These are phyloP conservation scores for Xylaria sp. DNA, from an alignment of 2,329 filamentous ascomycete species.

Conservation along the genomic window DNA sequence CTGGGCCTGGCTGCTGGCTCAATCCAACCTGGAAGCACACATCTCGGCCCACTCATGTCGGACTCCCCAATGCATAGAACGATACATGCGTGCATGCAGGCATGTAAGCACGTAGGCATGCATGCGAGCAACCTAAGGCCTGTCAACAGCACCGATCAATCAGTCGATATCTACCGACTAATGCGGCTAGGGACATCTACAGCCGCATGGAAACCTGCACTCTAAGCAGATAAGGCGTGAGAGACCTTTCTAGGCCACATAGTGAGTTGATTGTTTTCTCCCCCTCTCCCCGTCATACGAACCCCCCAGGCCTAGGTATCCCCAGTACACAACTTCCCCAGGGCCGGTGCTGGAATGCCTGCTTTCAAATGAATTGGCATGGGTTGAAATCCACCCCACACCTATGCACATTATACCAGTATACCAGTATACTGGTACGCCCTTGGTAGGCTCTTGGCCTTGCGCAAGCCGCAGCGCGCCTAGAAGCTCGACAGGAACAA, in stretches of 20 bases:
- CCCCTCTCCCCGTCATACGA: background rate
- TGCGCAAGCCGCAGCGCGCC: too few species aligned
- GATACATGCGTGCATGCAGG: background rate
- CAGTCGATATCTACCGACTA: background rate
- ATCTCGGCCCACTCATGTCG: background rate
- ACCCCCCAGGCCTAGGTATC: too few species aligned
- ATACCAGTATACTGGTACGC: too few species aligned
- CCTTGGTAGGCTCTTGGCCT: too few species aligned
- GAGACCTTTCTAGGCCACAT: background rate
- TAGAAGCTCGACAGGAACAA: too few species aligned
- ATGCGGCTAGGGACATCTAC: slow-evolving; percentile 2
- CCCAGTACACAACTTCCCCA: too few species aligned
- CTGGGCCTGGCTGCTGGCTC: background rate
- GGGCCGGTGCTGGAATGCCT: too few species aligned
- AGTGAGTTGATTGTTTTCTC: background rate
- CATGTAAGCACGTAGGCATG: background rate
- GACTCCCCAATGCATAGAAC: too few species aligned
- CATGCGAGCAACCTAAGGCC: slow-evolving; percentile 6
- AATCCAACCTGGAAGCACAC: background rate
- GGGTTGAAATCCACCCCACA: too few species aligned
- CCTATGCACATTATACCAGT: too few species aligned
- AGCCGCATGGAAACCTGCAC: slow-evolving; percentile 2
- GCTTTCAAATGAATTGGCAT: too few species aligned
- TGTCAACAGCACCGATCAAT: background rate
- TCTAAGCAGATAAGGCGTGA: slow-evolving; percentile 2